Percentiles rank a stretch among this genome's conserved stretches.
These are phyloP conservation scores for Diplogelasinospora grovesii DNA, from an alignment of 495 filamentous ascomycete genomes.

Conservation along the genomic window DNA sequence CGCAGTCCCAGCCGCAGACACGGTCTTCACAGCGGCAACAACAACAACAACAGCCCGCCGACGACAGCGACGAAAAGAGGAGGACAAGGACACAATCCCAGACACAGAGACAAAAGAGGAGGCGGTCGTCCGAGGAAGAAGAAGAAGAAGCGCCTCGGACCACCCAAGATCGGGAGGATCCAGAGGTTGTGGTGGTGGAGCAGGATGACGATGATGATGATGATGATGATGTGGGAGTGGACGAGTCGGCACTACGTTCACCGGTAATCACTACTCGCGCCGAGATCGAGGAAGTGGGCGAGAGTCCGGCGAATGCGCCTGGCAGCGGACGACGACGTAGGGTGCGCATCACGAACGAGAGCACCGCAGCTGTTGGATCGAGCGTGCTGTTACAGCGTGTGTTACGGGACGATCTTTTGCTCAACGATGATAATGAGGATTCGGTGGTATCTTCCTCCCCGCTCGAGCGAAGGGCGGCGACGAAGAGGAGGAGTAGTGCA, in stretches of 20 bases:
- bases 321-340: conserved; percentile 35
- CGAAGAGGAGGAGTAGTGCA: conserved; percentile 10
- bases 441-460: conserved; percentile 33
- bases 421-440: conserved; percentile 3
- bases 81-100: no score
- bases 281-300: conserved; percentile 37
- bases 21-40: no score
- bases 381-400: conserved; percentile 25
- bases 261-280: not conserved
- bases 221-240: not conserved
- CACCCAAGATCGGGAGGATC: no score
- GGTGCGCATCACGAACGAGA: conserved; percentile 12
- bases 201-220: not conserved
- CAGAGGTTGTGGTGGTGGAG: not conserved
- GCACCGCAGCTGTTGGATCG: conserved; percentile 18
- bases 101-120: no score
- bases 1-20: no score
- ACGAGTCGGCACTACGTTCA: not conserved
- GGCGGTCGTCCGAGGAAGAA: no score
- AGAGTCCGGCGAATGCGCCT: conserved; percentile 43
- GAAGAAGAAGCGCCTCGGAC: no score
- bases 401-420: conserved; percentile 17
- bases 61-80: no score
- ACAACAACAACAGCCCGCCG: no score
- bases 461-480: conserved; percentile 26